Evolutionary conservation across 805 yeast genomes (phyloP), one percentile per base, ranked within the genome.

Genomic region (Teunomyces stri): DNA sequence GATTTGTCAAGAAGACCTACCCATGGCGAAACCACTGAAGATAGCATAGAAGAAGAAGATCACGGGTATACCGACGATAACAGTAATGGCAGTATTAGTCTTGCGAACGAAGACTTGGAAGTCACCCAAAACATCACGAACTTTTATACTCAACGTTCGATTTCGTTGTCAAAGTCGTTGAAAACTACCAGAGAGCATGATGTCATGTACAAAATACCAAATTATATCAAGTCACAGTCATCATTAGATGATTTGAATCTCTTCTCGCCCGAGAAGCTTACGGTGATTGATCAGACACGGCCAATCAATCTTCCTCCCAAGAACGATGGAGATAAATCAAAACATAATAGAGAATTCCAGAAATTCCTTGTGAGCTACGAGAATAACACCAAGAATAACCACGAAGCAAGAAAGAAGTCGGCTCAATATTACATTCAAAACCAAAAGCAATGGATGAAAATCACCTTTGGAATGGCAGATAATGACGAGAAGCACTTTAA

Each of bases 281-380:
- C 72, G 20, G 62, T 67, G 9, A 63, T 84, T 31, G 76, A 84
- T 44, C 81, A 80, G 38, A 77, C 89, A 1, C 72, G 91, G 54
- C 91, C 91, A 3, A 76, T 81, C 43, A 82, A 88, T 78, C 61
- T 84, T 39, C 91, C 91, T 5, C 89, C 89, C 5, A 85, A 85
- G 59, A 68, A 72, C 34, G 57, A 66, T 3, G 60, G 58, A 10
- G 91, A 85, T 56, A 74, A 74, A 36, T 60, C 67, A 29, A 71
- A 71, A 47, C 91, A 85, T 57, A 82, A 81, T 54, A 70, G 66
- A 42, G 83, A 84, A 57, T 75, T 84, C 46, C 66, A 74, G 40
- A 70, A 68, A 64, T 53, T 74, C 22, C 70, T 80, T 42, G 61
- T 70, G 13, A 73, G 64, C 52, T 69, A 69, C 37, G 74, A 73